Base-by-base conservation (phyloP, 2,329 filamentous ascomycete genomes). In the Penicillium sp. region DNA sequence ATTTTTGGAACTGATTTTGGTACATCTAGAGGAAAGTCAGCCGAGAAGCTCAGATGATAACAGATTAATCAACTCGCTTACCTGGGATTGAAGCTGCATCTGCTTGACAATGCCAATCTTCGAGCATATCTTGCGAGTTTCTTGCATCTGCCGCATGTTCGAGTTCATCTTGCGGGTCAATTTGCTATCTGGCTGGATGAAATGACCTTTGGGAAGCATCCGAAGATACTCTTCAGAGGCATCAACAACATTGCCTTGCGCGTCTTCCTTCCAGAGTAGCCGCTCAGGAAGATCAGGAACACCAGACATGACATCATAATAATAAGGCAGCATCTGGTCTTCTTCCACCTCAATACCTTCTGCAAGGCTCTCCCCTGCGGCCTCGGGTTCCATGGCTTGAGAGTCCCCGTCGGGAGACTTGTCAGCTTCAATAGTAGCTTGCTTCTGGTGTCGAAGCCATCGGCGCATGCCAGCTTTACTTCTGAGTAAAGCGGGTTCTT, bases 91-190 rank as follows among this genome's bases (percentile, higher is more conserved):
- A 52, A 97, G 85, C 76, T 99, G 94, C 94, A 99, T 99, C 77
- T 99, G 94, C 78, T 97, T 99, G 72, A 99, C 94, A 59, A 99
- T 91, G 47, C 90, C 88, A 71, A 99, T 96, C 76, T 97, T 99
- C 11, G 92, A 92, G 67, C 92, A 96, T 31, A 99, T 83, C 71
- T 97, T 97, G 64, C 94, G 84, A 0, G 94, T 99, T 68, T 97
- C 93, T 73, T 99, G 94, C 82, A 99, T 92, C 70, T 97, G 92
- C 58, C 86, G 85, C 75, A 97, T 90, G 66, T 99, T 99, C 53
- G 86, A 85, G 65, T 97, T 90, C 75, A 99, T 88, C 70, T 88
- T 93, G 65, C 85, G 85, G 1, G 89, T 81, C 35, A 99, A 76
- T 51, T 82, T 83, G 70, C 92, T 89, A 34, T 86, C 81, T 0